Evolutionary conservation across 192 early-diverging fungal genomes (phyloP).

Genomic region (Fimicolochytrium jonesii): DNA sequence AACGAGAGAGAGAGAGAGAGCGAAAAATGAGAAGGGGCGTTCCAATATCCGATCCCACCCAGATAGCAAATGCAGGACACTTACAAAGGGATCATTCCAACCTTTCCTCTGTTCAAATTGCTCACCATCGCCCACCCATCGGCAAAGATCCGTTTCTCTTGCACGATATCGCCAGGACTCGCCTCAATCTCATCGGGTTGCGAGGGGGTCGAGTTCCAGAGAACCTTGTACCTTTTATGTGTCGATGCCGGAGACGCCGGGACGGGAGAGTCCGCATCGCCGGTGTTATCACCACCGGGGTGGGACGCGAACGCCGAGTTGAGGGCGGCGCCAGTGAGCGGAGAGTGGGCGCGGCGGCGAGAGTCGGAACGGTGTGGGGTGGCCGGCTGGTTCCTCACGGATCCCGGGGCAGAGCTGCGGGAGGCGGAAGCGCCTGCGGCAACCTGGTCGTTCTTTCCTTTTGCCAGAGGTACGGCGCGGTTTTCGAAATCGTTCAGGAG

Average conservation of each 20-base stretch:
- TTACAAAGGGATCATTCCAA: constrained; percentile 22
- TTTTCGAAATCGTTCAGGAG: too few relatives aligned
- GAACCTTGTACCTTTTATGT: background rate
- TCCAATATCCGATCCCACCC: too few relatives aligned
- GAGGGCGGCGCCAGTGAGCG: background rate
- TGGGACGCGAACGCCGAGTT: too few relatives aligned
- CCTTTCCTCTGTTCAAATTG: constrained; percentile 2
- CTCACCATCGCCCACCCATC: constrained; percentile 28
- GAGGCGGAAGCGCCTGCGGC: background rate
- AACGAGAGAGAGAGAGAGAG: too few relatives aligned
- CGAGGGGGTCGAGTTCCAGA: constrained; percentile 5
- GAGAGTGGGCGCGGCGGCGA: constrained; percentile 15
- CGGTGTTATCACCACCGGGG: background rate
- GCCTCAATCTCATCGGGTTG: constrained; percentile 22
- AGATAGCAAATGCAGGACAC: too few relatives aligned
- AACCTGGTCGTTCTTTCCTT: too few relatives aligned
- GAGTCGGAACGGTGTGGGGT: constrained; percentile 16
- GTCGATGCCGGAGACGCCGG: background rate
- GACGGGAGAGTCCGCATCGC: background rate
- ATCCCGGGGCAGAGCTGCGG: background rate
- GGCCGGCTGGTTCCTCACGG: background rate
- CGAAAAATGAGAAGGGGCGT: too few relatives aligned
- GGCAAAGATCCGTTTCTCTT: constrained; percentile 19
- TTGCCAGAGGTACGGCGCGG: too few relatives aligned
- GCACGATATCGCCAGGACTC: constrained; percentile 13